phyloP scores from a whole-genome alignment of 2,329 filamentous ascomycete genomes.

The Shiraia bambusicola region DNA sequence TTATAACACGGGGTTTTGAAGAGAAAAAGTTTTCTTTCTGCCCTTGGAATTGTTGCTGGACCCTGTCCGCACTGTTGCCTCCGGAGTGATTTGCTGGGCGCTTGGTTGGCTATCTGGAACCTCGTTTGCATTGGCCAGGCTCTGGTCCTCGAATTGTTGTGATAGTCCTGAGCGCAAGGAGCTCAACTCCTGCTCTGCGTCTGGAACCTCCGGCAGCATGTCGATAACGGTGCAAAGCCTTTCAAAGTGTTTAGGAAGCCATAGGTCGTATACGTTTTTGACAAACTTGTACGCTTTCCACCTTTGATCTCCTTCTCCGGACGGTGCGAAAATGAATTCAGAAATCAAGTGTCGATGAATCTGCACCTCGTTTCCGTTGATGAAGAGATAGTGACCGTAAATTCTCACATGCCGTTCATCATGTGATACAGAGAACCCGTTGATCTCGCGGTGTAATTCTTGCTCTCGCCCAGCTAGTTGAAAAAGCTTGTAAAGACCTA shows the following conservation, averaged over 20 bases:
- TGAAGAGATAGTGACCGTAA: conserved; percentile 15
- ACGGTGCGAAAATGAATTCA: conserved; percentile 9
- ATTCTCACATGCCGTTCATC: conserved; percentile 14
- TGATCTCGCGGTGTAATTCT: conserved; percentile 15
- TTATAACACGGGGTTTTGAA: not conserved
- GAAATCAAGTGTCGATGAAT: conserved; percentile 2
- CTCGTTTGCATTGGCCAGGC: conserved; percentile 4
- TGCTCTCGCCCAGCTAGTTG: conserved; percentile 11
- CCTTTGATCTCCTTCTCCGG: conserved; percentile 2
- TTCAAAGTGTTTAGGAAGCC: conserved; percentile 5
- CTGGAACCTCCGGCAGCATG: conserved; percentile 4
- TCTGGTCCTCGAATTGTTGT: too few relatives aligned
- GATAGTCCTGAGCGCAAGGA: conserved; percentile 9
- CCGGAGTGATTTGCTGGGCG: conserved; percentile 8
- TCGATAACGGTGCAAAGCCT: conserved; percentile 11
- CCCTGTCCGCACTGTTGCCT: conserved; percentile 2
- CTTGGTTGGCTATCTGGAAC: conserved; percentile 5
- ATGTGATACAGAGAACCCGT: conserved; percentile 18
- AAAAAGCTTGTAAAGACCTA: conserved; percentile 8
- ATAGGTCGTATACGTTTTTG: too few relatives aligned
- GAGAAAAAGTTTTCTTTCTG: too few relatives aligned
- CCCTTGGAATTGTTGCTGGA: conserved; percentile 7
- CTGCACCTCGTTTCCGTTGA: conserved; percentile 7
- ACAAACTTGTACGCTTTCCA: too few relatives aligned
- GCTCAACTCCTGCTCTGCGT: conserved; percentile 1